Percentiles rank a stretch among this genome's conserved stretches.
Evolutionary conservation across 2,329 filamentous ascomycete species (phyloP).

Genomic region (Fusarium pseudoanthophilum): DNA sequence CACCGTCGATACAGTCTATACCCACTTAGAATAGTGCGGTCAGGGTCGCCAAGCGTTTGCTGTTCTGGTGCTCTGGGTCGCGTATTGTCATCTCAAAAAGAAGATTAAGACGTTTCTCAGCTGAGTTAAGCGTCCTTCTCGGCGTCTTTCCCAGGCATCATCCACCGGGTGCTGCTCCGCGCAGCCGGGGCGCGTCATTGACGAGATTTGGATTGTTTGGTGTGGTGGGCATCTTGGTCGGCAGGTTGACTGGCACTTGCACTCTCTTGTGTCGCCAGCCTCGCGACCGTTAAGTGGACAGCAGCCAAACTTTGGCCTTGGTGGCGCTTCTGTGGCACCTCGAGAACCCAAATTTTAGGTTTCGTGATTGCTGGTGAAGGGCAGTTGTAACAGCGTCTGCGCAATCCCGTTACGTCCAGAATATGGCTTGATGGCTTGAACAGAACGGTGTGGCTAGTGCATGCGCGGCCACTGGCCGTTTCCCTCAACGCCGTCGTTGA

Average conservation of each 20-base stretch:
- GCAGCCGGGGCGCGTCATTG: slow-evolving; percentile 32
- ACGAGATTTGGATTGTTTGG: slow-evolving; percentile 32
- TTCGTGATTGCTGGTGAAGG: slow-evolving; percentile 17
- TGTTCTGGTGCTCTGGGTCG: slow-evolving; percentile 23
- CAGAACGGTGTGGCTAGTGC: slow-evolving; percentile 40
- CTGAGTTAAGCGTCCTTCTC: slow-evolving; percentile 43
- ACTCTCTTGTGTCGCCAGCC: slow-evolving; percentile 27
- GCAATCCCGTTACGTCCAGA: not conserved
- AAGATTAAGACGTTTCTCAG: slow-evolving; percentile 36
- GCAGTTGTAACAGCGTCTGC: slow-evolving; percentile 13
- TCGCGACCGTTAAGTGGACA: slow-evolving; percentile 34
- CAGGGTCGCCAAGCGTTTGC: slow-evolving; percentile 40
- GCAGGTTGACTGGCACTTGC: not conserved
- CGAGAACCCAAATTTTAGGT: slow-evolving; percentile 14
- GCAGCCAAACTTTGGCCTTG: slow-evolving; percentile 19
- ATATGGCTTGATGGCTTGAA: slow-evolving; percentile 13
- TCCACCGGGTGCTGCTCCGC: slow-evolving; percentile 33
- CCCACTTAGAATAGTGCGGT: slow-evolving; percentile 35
- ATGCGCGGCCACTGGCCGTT: slow-evolving; percentile 28
- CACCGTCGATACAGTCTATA: slow-evolving; percentile 25
- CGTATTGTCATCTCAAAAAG: slow-evolving; percentile 22
- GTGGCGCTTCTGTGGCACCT: slow-evolving; percentile 23
- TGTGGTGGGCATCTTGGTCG: slow-evolving; percentile 12
- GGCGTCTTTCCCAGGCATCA: slow-evolving; percentile 35
- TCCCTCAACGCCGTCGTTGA: slow-evolving; percentile 27